Evolutionary conservation across 75 land plant species (phyloP), one percentile per base, ranked within the genome.

Genomic region (Sequoia sempervirens): DNA sequence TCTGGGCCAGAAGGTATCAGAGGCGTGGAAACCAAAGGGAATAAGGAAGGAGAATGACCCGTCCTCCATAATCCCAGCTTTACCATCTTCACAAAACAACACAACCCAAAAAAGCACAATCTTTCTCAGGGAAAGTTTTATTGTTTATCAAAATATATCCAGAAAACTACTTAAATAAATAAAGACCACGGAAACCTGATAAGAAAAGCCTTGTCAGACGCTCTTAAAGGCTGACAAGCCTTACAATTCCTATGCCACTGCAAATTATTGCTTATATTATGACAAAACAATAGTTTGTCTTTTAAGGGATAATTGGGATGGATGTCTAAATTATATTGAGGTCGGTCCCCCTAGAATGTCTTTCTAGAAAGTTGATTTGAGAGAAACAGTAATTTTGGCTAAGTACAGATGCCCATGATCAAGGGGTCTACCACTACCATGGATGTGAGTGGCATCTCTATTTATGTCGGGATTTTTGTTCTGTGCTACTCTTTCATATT

Each of bases 11-110:
- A 70, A 30, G 61, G 38, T 34, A 32, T 45, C 23, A 34, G 61
- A 81, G 82, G 82, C 20, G 82, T 81, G 34, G 82, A 81, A 52
- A 81, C 82, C 82, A 81, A 81, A 32, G 82, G 82, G 53, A 81
- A 81, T 18, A 81, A 53, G 2, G 82, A 50, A 34, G 82, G 82
- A 64, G 64, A 52, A 36, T 81, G 56, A 0, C 52, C 82, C 2
- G 82, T 81, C 47, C 38, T 54, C 82, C 82, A 81, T 18, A 81
- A 53, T 20, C 82, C 46, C 64, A 81, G 30, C 82, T 81, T 81
- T 32, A 81, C 47, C 47, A 78, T 78, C 37, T 28, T 70, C n/a
- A 64, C 68, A 64, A 64, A 50, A 3, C 53, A 10, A 1, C 73
- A 69, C 73, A n/a, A 69, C 30, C 30, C 30, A 30, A 66, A n/a